phyloP scores from a whole-genome alignment of 83 land plant species.

The Isoetes engelmannii region DNA sequence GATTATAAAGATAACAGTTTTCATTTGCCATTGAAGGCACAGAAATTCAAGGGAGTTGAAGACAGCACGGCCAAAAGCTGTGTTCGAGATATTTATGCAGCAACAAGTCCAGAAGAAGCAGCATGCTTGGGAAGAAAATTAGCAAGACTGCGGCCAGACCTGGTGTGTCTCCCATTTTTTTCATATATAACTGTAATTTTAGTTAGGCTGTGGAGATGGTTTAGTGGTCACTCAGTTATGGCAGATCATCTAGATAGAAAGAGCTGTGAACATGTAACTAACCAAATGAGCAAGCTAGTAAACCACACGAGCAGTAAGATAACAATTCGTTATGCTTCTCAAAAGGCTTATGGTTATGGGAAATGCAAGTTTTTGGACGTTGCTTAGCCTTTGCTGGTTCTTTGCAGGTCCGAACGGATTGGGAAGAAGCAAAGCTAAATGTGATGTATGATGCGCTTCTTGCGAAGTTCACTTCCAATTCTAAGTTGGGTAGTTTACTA shows the following conservation, averaged over 20 bases:
- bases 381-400: background rate
- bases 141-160: conserved; percentile 62
- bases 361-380: too few relatives aligned
- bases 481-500: conserved; percentile 52
- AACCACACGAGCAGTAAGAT: too few relatives aligned
- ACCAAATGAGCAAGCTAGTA: too few relatives aligned
- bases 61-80: conserved; percentile 46
- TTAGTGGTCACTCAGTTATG: too few relatives aligned
- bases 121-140: conserved; percentile 67
- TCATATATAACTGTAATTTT: too few relatives aligned
- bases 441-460: conserved; percentile 76
- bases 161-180: conserved; percentile 38
- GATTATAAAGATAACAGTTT: too few relatives aligned
- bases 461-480: conserved; percentile 73
- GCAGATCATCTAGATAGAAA: too few relatives aligned
- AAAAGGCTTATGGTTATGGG: too few relatives aligned
- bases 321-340: too few relatives aligned
- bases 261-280: background rate
- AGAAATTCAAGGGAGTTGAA: conserved; percentile 69
- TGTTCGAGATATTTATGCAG: conserved; percentile 46
- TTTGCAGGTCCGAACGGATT: conserved; percentile 66
- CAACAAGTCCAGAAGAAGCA: conserved; percentile 95
- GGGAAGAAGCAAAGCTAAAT: conserved; percentile 54
- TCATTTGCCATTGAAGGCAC: conserved; percentile 47
- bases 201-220: too few relatives aligned